Evolutionary conservation across 2,329 filamentous ascomycete genomes (phyloP).

Genomic region (Ilyonectria destructans): DNA sequence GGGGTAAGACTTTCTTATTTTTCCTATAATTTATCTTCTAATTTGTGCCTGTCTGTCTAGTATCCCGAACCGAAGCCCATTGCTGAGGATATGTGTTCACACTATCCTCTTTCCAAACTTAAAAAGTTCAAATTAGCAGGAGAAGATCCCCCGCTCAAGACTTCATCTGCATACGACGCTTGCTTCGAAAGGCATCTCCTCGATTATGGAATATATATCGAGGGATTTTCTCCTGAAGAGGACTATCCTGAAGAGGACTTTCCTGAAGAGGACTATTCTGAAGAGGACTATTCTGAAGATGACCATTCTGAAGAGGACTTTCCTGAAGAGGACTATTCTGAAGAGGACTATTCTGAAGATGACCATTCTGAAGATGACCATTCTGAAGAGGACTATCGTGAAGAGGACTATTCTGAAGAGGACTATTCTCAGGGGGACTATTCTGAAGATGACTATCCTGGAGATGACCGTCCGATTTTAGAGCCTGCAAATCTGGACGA

Average conservation of each 20-base stretch:
- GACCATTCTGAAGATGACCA: neutral
- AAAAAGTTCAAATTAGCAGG: no score
- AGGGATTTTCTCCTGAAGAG: neutral
- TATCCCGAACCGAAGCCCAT: slow-evolving; percentile 8
- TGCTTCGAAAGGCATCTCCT: neutral
- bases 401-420: no score
- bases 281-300: no score
- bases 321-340: no score
- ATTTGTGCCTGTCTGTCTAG: neutral
- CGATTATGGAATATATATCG: neutral
- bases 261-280: no score
- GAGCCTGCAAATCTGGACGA: neutral
- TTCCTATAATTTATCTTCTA: neutral
- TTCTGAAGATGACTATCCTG: no score
- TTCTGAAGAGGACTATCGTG: no score
- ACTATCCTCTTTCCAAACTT: neutral
- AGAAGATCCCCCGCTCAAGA: no score
- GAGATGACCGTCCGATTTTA: neutral
- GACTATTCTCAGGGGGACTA: no score
- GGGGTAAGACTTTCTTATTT: neutral
- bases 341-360: no score
- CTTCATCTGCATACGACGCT: neutral
- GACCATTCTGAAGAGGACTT: no score
- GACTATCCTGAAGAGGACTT: no score
- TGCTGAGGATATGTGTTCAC: slow-evolving; percentile 1